Base-by-base conservation (phyloP, 2,329 filamentous ascomycete genomes). In the Ceratocystis diversiconidia region DNA sequence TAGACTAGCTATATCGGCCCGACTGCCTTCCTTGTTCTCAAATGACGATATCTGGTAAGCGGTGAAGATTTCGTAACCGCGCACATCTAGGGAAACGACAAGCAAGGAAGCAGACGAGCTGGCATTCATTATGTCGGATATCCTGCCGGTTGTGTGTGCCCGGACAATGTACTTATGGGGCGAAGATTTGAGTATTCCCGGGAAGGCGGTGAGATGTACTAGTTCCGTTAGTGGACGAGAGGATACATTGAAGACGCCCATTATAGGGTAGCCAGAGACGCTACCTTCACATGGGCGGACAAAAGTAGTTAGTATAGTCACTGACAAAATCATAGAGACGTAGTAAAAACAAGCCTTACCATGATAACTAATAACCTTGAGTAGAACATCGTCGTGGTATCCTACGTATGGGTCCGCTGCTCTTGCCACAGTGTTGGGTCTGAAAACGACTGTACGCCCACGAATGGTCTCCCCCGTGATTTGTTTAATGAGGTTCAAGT, bases 241-340 rank as follows among this genome's bases (percentile, higher is more conserved):
- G 1, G 84, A 84, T 66, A 92, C 82, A 71, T 97, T 97, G 79
- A 97, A 97, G 2, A 95, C 74, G 0, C 88, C 92, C 1, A 96
- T 74, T 10, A 96, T 87, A 0, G 87, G 84, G 1, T 85, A 88
- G 5, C 92, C 90, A 0, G 83, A 87, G 12, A 79, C 79, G 22
- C 75, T 71, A n/a, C 81, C 78, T 79, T 57, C 25, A 57, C 28
- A 57, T 28, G 22, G 25, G 8, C 25, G 10, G 25, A 57, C n/a
- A 32, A 55, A 22, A n/a, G 8, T 8, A 22, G 48, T 52, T 22
- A 52, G 3, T 4, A 5, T n/a, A 7, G 43, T n/a, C 36, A 55
- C 48, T 36, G 46, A 30, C 5, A 55, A 30, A 17, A n/a, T 19
- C 36, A 41, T 41, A 12, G 10, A 25, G 7, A 5, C n/a, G 5